Base-by-base conservation (phyloP, 2,329 filamentous ascomycete genomes). In the Parastagonospora avenae region DNA sequence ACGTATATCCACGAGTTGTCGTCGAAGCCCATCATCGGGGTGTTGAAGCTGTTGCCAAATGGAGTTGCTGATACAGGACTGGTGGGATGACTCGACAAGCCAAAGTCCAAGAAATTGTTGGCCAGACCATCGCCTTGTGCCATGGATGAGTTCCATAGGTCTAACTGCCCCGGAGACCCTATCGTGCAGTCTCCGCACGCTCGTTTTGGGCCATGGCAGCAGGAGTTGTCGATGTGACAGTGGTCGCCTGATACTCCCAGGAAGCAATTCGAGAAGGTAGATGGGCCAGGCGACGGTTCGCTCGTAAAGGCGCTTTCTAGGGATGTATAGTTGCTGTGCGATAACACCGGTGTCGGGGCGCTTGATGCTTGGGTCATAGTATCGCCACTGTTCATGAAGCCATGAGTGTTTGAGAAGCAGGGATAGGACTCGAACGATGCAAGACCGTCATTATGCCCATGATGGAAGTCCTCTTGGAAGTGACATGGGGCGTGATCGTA, bases 141-240 rank as follows among this genome's bases (percentile, higher is more conserved):
- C 7, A 66, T 57, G 10, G 67, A 68, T 6, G 57, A 56, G 36
- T 63, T 63, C 67, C 66, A 70, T 1, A 66, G 24, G 16, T 69
- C 60, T 8, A 67, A 51, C 14, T 67, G 59, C 3, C 60, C 53
- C 35, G 63, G 59, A 24, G 67, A 57, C n/a, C 61, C 59, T 15
- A 55, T 60, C 8, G 63, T 58, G 30, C 50, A 60, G n/a, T 71
- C 65, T 31, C 63, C 67, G 48, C 68, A 71, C 12, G 62, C 61
- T 50, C 64, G 58, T 32, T 57, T 53, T 8, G 54, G 31, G 2
- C 67, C 67, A 59, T 73, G 70, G 42, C 70, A 73, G 42, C 70
- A 73, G 11, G 68, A 65, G 42, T 71, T 67, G 50, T 69, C 64
- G 27, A 70, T 63, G 46, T 73, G 70, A 57, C 70, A 73, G 49